These are phyloP conservation scores for Metschnikowia baotianmanensis DNA, from an alignment of 805 yeast species.

Conservation along the genomic window DNA sequence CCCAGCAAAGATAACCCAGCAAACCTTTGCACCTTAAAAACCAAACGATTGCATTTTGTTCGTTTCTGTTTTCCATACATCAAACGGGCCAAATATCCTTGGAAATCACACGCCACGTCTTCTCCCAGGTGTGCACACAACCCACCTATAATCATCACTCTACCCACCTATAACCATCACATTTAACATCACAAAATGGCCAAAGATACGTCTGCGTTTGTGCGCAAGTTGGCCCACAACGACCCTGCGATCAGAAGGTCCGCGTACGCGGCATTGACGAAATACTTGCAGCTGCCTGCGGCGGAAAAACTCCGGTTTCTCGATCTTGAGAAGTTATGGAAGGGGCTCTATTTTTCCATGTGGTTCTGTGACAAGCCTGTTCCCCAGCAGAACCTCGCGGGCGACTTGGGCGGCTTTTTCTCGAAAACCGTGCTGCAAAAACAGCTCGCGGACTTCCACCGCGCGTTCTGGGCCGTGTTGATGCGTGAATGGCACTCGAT, in stretches of 20 bases:
- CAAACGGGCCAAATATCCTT: too few species aligned
- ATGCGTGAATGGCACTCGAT: conserved; percentile 78
- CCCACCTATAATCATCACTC: background rate
- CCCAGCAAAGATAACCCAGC: too few species aligned
- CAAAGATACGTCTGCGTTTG: conserved; percentile 49
- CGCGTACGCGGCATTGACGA: conserved; percentile 64
- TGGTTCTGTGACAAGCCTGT: conserved; percentile 95
- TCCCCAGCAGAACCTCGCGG: conserved; percentile 85
- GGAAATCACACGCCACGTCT: too few species aligned
- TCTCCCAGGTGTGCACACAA: too few species aligned
- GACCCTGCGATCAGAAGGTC: conserved; percentile 71
- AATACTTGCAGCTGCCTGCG: conserved; percentile 46
- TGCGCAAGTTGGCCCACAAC: conserved; percentile 81
- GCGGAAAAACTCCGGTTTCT: conserved; percentile 42
- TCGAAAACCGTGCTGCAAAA: conserved; percentile 41
- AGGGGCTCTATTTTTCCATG: conserved; percentile 92
- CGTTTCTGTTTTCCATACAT: too few species aligned
- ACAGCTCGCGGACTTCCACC: conserved; percentile 51
- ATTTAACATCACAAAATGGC: conserved; percentile 9
- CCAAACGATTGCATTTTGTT: too few species aligned
- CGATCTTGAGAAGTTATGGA: conserved; percentile 86
- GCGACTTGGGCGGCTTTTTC: conserved; percentile 59
- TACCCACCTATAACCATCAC: background rate
- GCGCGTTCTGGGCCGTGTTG: conserved; percentile 80
- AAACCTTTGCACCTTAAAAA: too few species aligned